Conservation (phyloP, 768 basidiomycete species). For the Russula brevipes region DNA sequence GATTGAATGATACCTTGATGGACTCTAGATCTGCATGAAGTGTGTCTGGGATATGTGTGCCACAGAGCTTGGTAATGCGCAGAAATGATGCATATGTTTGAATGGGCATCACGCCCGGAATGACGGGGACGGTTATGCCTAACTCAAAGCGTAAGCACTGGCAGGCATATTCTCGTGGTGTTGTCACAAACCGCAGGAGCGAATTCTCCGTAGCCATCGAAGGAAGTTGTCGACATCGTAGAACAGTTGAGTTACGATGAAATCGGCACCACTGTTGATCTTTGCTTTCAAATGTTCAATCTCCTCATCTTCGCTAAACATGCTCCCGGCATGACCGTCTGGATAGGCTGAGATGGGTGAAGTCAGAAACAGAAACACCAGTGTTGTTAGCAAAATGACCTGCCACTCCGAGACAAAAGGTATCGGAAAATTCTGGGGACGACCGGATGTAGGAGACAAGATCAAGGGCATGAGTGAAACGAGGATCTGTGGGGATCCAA, state of each 20-base stretch:
- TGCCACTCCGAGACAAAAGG: constrained; percentile 94
- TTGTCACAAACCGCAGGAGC: constrained; percentile 53
- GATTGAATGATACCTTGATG: constrained; percentile 53
- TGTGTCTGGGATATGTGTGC: constrained; percentile 63
- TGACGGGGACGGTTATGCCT: constrained; percentile 88
- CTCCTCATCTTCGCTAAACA: constrained; percentile 53
- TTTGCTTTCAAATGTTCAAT: constrained; percentile 75
- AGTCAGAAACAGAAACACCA: constrained; percentile 6
- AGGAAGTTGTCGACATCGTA: constrained; percentile 91
- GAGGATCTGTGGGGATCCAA: constrained; percentile 80
- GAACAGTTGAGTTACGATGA: constrained; percentile 93
- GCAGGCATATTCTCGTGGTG: background rate
- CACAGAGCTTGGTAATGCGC: constrained; percentile 85
- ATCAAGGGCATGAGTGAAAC: constrained; percentile 80
- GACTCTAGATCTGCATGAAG: constrained; percentile 63
- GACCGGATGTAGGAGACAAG: constrained; percentile 88
- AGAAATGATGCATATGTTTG: constrained; percentile 94
- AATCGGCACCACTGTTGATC: constrained; percentile 92
- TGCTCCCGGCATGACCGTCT: constrained; percentile 72
- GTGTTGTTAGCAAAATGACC: constrained; percentile 41
- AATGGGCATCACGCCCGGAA: constrained; percentile 97
- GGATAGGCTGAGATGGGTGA: constrained; percentile 65
- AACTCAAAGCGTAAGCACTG: background rate
- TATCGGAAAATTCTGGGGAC: constrained; percentile 65
- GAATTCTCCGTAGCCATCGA: constrained; percentile 67